phyloP scores from a whole-genome alignment of 176 grass and related monocot genomes.

The bread wheat (Triticum aestivum) region IWGSC_CS_RefSeq_v2.1 NC_057794.1:564175501-564176000 shows the following conservation, averaged over 20 bases:
- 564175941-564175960: not conserved
- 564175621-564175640: not conserved
- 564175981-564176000: not conserved
- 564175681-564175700: not conserved
- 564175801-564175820: not conserved
- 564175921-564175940: not conserved
- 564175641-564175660: not conserved
- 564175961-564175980: not conserved
- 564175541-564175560: too few relatives aligned
- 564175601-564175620: not conserved
- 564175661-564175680: not conserved
- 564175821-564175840: not conserved
- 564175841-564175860: not conserved
- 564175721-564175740: not conserved
- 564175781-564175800: not conserved
- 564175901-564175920: not conserved
- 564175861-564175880: not conserved
- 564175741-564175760: not conserved
- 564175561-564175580: too few relatives aligned
- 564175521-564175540: too few relatives aligned
- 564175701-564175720: not conserved
- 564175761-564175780: not conserved
- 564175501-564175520: too few relatives aligned
- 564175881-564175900: not conserved
- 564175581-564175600: not conserved